A percentile compares a stretch with the other conserved stretches of the same genome.
Conservation (phyloP, 352 stramenopile species). For the Phytopythium delawarense region DNA sequence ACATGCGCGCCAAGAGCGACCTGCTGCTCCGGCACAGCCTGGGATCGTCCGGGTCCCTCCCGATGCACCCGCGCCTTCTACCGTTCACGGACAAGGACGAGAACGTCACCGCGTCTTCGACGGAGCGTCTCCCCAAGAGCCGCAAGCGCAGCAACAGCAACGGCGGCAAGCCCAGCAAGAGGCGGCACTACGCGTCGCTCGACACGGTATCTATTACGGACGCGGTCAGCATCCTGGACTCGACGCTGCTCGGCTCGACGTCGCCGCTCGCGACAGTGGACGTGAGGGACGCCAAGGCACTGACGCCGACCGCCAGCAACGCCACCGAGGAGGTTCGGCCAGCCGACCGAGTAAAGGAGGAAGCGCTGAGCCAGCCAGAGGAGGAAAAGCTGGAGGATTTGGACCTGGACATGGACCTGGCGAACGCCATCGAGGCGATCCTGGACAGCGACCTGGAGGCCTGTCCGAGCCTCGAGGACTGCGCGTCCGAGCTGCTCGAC, state of each 20-base stretch:
- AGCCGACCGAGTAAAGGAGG: background rate
- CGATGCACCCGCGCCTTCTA: constrained; percentile 2
- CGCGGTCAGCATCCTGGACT: constrained; percentile 38
- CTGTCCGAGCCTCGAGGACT: constrained; percentile 58
- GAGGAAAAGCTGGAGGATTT: constrained; percentile 5
- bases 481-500: constrained; percentile 59
- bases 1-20: constrained; percentile 8
- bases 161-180: background rate
- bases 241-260: constrained; percentile 11
- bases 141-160: background rate
- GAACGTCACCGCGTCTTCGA: background rate
- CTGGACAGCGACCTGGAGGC: constrained; percentile 28
- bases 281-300: background rate
- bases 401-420: constrained; percentile 20
- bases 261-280: constrained; percentile 1
- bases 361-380: background rate
- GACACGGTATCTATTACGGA: constrained; percentile 33
- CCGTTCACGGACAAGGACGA: constrained; percentile 3
- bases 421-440: constrained; percentile 13
- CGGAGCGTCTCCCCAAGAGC: background rate
- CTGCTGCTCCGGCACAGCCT: constrained; percentile 5
- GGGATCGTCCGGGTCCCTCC: background rate
- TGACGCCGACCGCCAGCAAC: background rate
- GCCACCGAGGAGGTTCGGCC: background rate
- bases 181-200: constrained; percentile 6